A percentile compares a stretch with the other conserved stretches of the same genome.
phyloP scores from a whole-genome alignment of 164 flowering plant genomes.

The Vitis labrusca region DNA sequence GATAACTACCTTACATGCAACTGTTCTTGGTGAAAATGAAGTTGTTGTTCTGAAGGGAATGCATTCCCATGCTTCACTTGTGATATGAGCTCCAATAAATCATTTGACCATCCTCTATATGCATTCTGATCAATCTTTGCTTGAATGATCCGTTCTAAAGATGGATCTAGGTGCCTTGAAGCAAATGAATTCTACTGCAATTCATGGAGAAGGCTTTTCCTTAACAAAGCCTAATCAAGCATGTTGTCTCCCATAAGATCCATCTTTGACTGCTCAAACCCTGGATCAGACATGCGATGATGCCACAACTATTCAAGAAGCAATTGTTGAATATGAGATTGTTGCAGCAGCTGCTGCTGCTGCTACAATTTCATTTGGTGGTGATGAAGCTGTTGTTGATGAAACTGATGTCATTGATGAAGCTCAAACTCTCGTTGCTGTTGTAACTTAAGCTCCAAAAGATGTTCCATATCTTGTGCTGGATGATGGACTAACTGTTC shows the following conservation, averaged over 20 bases:
- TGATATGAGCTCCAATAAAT: conserved; percentile 1
- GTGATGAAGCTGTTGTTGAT: conserved; percentile 5
- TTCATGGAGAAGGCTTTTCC: conserved; percentile 4
- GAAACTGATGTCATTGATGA: background rate
- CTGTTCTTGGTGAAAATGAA: conserved; percentile 1
- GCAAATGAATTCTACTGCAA: background rate
- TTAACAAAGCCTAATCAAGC: conserved; percentile 2
- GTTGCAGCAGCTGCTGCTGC: conserved; percentile 8
- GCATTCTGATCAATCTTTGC: background rate
- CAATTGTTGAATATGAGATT: background rate
- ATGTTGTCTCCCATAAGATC: background rate
- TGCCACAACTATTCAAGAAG: conserved; percentile 4
- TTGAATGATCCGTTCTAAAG: conserved; percentile 5
- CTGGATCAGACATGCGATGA: conserved; percentile 6
- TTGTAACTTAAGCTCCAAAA: too few species aligned
- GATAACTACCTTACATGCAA: conserved; percentile 2
- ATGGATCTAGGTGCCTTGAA: conserved; percentile 8
- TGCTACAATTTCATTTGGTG: conserved; percentile 4
- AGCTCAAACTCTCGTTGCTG: too few species aligned
- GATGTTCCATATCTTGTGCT: too few species aligned
- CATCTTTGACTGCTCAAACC: background rate
- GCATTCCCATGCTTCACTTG: background rate
- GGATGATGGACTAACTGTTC: too few species aligned
- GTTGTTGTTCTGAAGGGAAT: conserved; percentile 1
- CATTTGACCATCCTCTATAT: background rate